A percentile compares a stretch with the other conserved stretches of the same genome.
Conservation (phyloP, 495 filamentous ascomycete species). For the Neurospora sp. region DNA sequence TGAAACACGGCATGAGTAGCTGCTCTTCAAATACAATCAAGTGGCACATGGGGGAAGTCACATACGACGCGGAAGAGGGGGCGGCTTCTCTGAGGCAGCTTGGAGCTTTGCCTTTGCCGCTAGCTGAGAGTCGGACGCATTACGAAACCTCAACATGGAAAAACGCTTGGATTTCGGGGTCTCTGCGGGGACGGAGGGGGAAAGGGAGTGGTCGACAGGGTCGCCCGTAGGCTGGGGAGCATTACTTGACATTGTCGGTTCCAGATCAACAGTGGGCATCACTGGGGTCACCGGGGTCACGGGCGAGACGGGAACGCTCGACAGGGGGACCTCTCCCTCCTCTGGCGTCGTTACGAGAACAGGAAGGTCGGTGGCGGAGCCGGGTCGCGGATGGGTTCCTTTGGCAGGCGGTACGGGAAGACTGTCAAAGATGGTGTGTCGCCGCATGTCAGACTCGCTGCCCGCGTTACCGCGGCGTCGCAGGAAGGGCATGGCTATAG, state of each 20-base stretch:
- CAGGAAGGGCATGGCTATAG: slow-evolving; percentile 39
- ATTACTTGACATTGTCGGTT: slow-evolving; percentile 5
- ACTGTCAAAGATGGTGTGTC: slow-evolving; percentile 30
- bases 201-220: slow-evolving; percentile 21
- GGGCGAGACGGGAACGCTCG: slow-evolving; percentile 9
- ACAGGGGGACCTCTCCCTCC: slow-evolving; percentile 5
- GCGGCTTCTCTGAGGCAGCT: slow-evolving; percentile 46
- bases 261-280: not conserved
- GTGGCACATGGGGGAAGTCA: slow-evolving; percentile 8
- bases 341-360: slow-evolving; percentile 13
- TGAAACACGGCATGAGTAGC: slow-evolving; percentile 9
- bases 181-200: slow-evolving; percentile 35
- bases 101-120: slow-evolving; percentile 69
- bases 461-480: slow-evolving; percentile 40
- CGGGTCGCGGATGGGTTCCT: slow-evolving; percentile 12
- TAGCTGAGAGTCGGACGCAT: slow-evolving; percentile 89
- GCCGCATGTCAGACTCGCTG: slow-evolving; percentile 41
- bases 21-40: not conserved
- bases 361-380: slow-evolving; percentile 15
- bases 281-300: not conserved
- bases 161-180: slow-evolving; percentile 58
- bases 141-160: slow-evolving; percentile 80
- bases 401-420: slow-evolving; percentile 18
- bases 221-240: slow-evolving; percentile 18
- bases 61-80: slow-evolving; percentile 65